Evolutionary conservation across 148 eudicot genomes (phyloP).

Genomic region (Tetragonia tetragonoides): DNA sequence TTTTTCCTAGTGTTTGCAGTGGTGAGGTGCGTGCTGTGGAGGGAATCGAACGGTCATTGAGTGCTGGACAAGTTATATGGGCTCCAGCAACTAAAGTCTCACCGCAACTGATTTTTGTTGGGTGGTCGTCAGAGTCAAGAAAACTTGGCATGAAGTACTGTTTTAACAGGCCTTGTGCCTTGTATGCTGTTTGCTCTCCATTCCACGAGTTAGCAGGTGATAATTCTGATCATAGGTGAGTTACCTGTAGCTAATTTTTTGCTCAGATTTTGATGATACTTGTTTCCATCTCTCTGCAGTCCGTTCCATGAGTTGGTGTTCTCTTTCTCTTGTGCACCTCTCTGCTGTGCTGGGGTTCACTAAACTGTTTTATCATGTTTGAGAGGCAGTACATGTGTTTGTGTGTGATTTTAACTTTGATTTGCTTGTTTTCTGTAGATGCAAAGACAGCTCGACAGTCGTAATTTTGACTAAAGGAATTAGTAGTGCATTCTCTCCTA

Average conservation of each 20-base stretch:
- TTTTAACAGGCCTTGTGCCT: conserved; percentile 76
- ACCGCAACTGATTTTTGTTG: conserved; percentile 74
- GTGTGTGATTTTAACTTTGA: not conserved
- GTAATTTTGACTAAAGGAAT: conserved; percentile 55
- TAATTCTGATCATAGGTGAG: conserved; percentile 32
- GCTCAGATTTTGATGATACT: not conserved
- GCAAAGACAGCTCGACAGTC: conserved; percentile 29
- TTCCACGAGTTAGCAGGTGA: conserved; percentile 33
- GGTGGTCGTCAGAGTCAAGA: conserved; percentile 65
- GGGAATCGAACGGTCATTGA: conserved; percentile 60
- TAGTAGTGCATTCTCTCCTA: conserved; percentile 78
- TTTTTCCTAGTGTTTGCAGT: conserved; percentile 37
- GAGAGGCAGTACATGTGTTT: not conserved
- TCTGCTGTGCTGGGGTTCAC: conserved; percentile 9
- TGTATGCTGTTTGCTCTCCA: conserved; percentile 64
- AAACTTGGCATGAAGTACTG: conserved; percentile 87
- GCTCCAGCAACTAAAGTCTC: conserved; percentile 53
- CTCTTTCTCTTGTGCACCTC: not conserved
- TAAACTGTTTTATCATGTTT: not conserved
- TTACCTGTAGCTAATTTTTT: conserved; percentile 9
- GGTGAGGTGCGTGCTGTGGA: conserved; percentile 75
- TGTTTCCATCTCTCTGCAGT: conserved; percentile 8
- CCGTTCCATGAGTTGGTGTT: not conserved
- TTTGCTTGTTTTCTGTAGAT: conserved; percentile 30
- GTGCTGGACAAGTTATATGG: conserved; percentile 92